Conservation (phyloP, 805 yeast species). For the Kazachstania taianensis region DNA sequence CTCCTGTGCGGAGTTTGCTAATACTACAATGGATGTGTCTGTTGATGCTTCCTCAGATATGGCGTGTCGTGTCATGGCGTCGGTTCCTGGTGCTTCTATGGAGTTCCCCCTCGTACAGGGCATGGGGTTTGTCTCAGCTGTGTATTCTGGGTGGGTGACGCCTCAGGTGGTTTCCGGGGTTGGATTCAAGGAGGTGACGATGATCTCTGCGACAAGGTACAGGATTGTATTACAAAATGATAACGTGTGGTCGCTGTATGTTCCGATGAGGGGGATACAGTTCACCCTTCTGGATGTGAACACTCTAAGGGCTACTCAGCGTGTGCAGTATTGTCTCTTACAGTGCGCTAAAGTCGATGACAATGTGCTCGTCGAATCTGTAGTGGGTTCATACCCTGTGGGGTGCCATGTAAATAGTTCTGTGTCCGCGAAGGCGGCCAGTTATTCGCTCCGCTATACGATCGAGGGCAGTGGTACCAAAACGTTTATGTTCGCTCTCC, state of each 20-base stretch:
- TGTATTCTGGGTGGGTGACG: conserved; percentile 41
- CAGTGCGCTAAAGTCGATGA: too few relatives aligned
- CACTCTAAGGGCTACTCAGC: conserved; percentile 13
- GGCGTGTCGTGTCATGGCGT: neutral
- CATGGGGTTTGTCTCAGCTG: conserved; percentile 67
- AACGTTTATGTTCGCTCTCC: conserved; percentile 48
- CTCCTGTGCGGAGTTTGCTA: conserved; percentile 33
- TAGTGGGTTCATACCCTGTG: conserved; percentile 54
- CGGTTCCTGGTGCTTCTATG: conserved; percentile 20
- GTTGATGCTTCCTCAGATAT: conserved; percentile 16
- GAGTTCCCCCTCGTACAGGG: conserved; percentile 67
- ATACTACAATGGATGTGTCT: conserved; percentile 27
- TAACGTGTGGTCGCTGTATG: conserved; percentile 32
- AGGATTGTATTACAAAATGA: conserved; percentile 43
- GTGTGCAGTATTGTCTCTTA: conserved; percentile 38
- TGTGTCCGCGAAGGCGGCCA: conserved; percentile 13
- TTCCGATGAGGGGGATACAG: too few relatives aligned
- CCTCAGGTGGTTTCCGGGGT: conserved; percentile 52
- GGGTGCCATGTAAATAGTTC: conserved; percentile 27
- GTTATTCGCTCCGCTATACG: conserved; percentile 36
- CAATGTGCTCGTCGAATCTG: conserved; percentile 46
- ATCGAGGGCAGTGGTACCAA: conserved; percentile 33
- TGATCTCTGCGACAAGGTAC: conserved; percentile 33
- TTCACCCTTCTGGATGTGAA: conserved; percentile 11
- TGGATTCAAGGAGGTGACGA: conserved; percentile 38